Percentiles rank a stretch among this genome's conserved stretches.
Conservation (phyloP, 2,329 filamentous ascomycete genomes). For the Colletotrichum tabaci region DNA sequence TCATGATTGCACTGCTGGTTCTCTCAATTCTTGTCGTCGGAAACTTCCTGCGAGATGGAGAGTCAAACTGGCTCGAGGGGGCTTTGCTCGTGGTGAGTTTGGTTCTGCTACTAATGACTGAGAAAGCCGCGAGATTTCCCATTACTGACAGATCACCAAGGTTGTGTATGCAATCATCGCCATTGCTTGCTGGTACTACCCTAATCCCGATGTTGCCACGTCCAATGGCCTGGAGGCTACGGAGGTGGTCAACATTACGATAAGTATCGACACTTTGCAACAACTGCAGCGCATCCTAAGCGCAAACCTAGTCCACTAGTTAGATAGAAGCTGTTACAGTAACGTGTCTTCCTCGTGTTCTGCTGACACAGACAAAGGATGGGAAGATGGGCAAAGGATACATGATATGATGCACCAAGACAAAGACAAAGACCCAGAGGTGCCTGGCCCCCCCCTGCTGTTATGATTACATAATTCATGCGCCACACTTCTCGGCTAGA, state of each 20-base stretch:
- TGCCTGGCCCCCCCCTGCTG: no score
- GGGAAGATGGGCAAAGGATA: no score
- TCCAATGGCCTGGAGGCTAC: slow-evolving; percentile 50
- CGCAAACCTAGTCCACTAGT: slow-evolving; percentile 17
- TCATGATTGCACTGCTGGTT: slow-evolving; percentile 82
- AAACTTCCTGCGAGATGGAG: slow-evolving; percentile 81
- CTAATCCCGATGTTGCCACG: slow-evolving; percentile 56
- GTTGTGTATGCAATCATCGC: slow-evolving; percentile 61
- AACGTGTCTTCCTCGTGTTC: no score
- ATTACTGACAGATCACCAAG: slow-evolving; percentile 41
- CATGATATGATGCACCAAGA: no score
- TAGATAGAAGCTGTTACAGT: no score
- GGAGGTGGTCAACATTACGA: slow-evolving; percentile 48
- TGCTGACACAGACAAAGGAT: no score
- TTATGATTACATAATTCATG: neutral
- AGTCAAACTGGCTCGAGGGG: slow-evolving; percentile 84
- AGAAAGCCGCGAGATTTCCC: neutral
- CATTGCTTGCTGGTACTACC: slow-evolving; percentile 62
- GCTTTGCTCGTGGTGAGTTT: slow-evolving; percentile 73
- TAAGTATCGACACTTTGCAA: slow-evolving; percentile 49
- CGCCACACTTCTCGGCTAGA: neutral
- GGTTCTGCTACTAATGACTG: neutral
- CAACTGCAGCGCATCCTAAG: slow-evolving; percentile 48
- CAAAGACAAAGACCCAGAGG: no score
- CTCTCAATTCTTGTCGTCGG: slow-evolving; percentile 81